Percentiles rank a stretch among this genome's conserved stretches.
phyloP scores from a whole-genome alignment of 75 land plant genomes.

The Cryptomeria japonica region DNA sequence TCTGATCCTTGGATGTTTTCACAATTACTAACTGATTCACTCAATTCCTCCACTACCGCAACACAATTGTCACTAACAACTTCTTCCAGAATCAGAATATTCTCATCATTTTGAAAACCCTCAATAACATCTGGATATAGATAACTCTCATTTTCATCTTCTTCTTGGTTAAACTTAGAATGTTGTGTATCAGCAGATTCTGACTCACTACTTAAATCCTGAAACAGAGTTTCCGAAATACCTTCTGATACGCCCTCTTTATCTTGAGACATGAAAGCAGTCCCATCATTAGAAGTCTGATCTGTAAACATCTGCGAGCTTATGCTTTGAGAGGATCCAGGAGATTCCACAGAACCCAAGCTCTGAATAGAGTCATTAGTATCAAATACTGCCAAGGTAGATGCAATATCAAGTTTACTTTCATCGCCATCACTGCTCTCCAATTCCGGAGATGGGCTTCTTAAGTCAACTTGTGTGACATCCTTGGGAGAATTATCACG shows the following conservation, averaged over 20 bases:
- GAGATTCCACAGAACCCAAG: conserved; percentile 1
- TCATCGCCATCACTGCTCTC: conserved; percentile 12
- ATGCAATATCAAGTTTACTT: conserved; percentile 7
- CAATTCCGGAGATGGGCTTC: not conserved
- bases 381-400: conserved; percentile 2
- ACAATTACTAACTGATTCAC: not conserved
- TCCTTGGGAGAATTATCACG: not conserved
- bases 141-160: not conserved
- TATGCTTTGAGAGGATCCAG: not conserved
- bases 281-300: not conserved
- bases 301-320: not conserved
- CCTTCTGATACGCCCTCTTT: not conserved
- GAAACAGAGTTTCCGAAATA: not conserved
- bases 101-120: not conserved
- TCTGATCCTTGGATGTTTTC: not conserved
- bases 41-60: not conserved
- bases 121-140: not conserved
- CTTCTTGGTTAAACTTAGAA: not conserved
- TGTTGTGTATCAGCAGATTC: not conserved
- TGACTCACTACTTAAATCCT: not conserved
- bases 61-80: not conserved
- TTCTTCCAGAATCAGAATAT: not conserved
- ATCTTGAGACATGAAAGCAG: not conserved
- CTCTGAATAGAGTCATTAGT: conserved; percentile 6
- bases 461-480: not conserved